A percentile compares a stretch with the other conserved stretches of the same genome.
Conservation (phyloP, 2,329 filamentous ascomycete species). For the Cladophialophora immunda region DNA sequence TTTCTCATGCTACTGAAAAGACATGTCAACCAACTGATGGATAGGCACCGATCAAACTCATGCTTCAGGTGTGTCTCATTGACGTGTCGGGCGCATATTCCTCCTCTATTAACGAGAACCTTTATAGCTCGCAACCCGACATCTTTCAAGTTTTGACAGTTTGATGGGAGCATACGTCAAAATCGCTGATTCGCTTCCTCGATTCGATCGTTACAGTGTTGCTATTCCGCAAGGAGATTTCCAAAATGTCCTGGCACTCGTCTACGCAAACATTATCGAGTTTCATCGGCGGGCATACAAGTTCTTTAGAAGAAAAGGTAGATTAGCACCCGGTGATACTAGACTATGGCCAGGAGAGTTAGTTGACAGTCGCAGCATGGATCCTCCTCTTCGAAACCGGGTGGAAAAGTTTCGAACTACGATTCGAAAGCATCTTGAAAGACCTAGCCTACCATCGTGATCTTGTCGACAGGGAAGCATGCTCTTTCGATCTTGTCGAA, state of each 20-base stretch:
- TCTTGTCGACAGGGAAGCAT: constrained; percentile 39
- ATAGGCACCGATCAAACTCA: constrained; percentile 53
- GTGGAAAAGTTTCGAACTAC: constrained; percentile 44
- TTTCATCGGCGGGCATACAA: constrained; percentile 60
- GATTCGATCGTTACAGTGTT: constrained; percentile 50
- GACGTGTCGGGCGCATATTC: no score
- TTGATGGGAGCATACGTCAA: constrained; percentile 52
- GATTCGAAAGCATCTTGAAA: constrained; percentile 44
- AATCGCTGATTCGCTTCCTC: constrained; percentile 51
- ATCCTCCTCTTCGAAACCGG: constrained; percentile 43
- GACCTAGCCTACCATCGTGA: constrained; percentile 41
- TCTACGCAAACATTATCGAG: constrained; percentile 59
- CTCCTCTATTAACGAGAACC: not conserved
- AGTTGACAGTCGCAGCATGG: no score
- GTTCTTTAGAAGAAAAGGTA: constrained; percentile 49
- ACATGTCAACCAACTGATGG: no score
- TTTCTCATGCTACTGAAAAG: constrained; percentile 2
- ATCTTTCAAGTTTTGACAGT: constrained; percentile 53
- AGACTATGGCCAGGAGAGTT: no score
- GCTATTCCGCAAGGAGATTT: constrained; percentile 49
- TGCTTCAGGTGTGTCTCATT: constrained; percentile 44
- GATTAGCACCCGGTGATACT: not conserved
- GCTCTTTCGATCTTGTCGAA: not conserved
- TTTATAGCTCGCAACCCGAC: constrained; percentile 41
- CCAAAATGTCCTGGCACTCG: constrained; percentile 52